A percentile compares a stretch with the other conserved stretches of the same genome.
Evolutionary conservation across 129 eudicot species (phyloP).

Genomic region (Kitagawia praeruptora): DNA sequence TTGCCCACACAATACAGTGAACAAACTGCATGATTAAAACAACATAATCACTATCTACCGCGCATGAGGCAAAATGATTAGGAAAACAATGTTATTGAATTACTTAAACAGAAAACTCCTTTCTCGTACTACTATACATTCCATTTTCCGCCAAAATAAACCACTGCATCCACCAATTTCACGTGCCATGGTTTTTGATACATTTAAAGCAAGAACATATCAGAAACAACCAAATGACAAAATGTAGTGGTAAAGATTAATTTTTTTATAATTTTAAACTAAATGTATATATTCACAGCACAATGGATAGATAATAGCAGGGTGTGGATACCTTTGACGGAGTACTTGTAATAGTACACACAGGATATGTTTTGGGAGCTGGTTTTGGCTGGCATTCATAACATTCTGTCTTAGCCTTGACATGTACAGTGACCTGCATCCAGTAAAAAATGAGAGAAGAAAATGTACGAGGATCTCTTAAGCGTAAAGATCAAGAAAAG

Average conservation of each 20-base stretch:
- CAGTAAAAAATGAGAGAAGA: constrained; percentile 13
- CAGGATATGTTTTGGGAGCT: constrained; percentile 97
- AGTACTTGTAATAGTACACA: constrained; percentile 96
- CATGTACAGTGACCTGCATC: constrained; percentile 83
- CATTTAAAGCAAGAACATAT: neutral
- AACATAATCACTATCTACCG: neutral
- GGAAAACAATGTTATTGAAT: neutral
- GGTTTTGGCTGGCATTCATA: constrained; percentile 98
- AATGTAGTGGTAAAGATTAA: neutral
- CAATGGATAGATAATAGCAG: neutral
- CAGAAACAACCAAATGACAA: neutral
- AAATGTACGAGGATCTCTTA: neutral
- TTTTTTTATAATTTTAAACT: neutral
- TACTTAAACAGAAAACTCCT: neutral
- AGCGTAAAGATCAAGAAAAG: neutral
- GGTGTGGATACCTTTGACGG: constrained; percentile 71
- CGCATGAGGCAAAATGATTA: neutral
- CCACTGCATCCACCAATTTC: neutral
- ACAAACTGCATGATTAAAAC: constrained; percentile 57
- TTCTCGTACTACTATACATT: neutral
- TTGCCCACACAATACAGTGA: constrained; percentile 98
- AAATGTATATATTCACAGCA: neutral
- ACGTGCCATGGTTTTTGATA: neutral
- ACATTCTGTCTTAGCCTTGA: constrained; percentile 86
- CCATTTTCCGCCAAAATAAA: neutral